Conservation (phyloP, 768 basidiomycete genomes). For the Thelephora ganbajun region DNA sequence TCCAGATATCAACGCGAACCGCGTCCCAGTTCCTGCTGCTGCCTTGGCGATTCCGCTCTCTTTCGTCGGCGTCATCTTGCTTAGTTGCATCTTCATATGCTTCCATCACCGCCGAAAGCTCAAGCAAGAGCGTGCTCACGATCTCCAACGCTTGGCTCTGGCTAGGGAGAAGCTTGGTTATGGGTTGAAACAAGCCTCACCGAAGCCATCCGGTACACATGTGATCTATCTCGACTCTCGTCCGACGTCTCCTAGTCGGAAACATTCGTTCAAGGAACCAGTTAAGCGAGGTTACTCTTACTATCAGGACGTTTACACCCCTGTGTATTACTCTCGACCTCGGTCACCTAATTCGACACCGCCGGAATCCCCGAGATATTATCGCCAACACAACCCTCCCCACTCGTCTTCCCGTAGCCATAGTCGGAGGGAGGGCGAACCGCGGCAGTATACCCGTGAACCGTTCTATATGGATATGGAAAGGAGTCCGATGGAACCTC, state of each 20-base stretch:
- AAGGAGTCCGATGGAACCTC: too few relatives aligned
- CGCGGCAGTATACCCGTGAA: neutral
- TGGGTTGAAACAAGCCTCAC: neutral
- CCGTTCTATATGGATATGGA: neutral
- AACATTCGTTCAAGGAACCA: neutral
- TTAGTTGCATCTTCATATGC: slow-evolving; percentile 13
- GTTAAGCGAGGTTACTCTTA: too few relatives aligned
- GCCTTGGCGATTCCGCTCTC: slow-evolving; percentile 22
- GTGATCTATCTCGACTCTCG: neutral
- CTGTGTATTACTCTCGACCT: neutral
- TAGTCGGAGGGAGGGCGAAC: neutral
- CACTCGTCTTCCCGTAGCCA: neutral
- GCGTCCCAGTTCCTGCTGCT: slow-evolving; percentile 14
- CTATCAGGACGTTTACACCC: neutral
- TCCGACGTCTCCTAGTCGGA: neutral
- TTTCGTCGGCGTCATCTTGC: slow-evolving; percentile 16
- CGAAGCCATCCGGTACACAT: neutral
- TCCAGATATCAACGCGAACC: slow-evolving; percentile 11
- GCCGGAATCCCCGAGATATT: neutral
- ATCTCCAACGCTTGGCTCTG: neutral
- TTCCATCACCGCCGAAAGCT: slow-evolving; percentile 17
- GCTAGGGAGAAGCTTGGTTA: neutral
- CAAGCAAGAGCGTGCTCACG: slow-evolving; percentile 10
- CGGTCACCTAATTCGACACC: too few relatives aligned
- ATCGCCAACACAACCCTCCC: neutral